These are phyloP conservation scores for Yarrowia sp. DNA, from an alignment of 805 yeast genomes.

Conservation along the genomic window DNA sequence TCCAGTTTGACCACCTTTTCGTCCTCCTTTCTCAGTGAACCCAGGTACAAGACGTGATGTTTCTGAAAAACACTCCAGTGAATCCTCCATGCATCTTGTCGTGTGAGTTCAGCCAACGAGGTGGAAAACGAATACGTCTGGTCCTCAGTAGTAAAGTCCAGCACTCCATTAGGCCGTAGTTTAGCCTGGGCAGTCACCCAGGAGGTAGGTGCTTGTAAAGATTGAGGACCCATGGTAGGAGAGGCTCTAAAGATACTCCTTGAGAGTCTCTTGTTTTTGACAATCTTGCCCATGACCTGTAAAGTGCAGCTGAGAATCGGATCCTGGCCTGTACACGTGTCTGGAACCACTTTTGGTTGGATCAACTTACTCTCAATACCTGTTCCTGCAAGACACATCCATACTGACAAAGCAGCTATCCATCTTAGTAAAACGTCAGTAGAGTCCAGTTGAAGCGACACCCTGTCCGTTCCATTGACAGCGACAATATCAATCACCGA, in stretches of 20 bases:
- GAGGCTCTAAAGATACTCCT: slow-evolving; percentile 1
- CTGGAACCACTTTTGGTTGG: background rate
- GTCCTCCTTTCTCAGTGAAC: slow-evolving; percentile 10
- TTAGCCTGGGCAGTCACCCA: background rate
- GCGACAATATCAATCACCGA: background rate
- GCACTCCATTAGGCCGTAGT: background rate
- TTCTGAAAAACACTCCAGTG: slow-evolving; percentile 19
- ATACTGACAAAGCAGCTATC: slow-evolving; percentile 4
- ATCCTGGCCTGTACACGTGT: background rate
- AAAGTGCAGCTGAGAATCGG: background rate
- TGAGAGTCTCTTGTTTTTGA: slow-evolving; percentile 2
- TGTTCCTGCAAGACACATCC: slow-evolving; percentile 18
- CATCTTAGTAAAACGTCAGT: background rate
- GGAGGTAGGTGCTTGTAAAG: background rate
- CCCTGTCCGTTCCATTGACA: background rate
- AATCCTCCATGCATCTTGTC: slow-evolving; percentile 13
- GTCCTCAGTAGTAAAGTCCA: slow-evolving; percentile 15
- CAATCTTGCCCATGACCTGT: slow-evolving; percentile 20
- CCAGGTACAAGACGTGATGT: slow-evolving; percentile 11
- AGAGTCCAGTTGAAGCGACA: background rate
- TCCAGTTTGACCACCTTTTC: slow-evolving; percentile 18
- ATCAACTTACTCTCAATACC: slow-evolving; percentile 9
- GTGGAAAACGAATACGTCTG: slow-evolving; percentile 14
- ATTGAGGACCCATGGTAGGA: background rate
- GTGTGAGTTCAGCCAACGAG: background rate